Evolutionary conservation across 495 filamentous ascomycete genomes (phyloP).

Genomic region (Stereocaulon alpinum): DNA sequence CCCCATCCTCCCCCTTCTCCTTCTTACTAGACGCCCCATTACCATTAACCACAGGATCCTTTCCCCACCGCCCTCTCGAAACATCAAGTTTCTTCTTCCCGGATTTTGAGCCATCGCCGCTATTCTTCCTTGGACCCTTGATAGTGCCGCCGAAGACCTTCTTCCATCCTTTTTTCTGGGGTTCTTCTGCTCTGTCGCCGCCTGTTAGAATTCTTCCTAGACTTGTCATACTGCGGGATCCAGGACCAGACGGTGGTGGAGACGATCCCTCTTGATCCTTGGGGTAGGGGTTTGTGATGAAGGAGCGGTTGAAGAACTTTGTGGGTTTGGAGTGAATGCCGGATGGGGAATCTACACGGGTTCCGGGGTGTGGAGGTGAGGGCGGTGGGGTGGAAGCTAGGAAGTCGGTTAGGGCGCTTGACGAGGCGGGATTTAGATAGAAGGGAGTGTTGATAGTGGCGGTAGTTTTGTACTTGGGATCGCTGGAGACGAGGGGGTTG

Average conservation of each 20-base stretch:
- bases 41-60: neutral
- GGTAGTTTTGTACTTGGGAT: slow-evolving; percentile 14
- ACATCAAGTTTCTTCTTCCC: slow-evolving; percentile 13
- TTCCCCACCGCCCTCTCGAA: slow-evolving; percentile 8
- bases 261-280: neutral
- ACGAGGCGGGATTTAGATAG: slow-evolving; percentile 23
- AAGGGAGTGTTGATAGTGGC: slow-evolving; percentile 21
- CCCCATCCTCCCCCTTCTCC: slow-evolving; percentile 7
- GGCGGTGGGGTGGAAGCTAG: slow-evolving; percentile 21
- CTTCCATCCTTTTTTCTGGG: slow-evolving; percentile 19
- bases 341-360: slow-evolving; percentile 10
- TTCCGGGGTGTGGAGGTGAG: slow-evolving; percentile 16
- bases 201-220: slow-evolving; percentile 2
- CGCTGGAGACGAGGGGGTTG: slow-evolving; percentile 1
- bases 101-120: slow-evolving; percentile 6
- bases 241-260: slow-evolving; percentile 12
- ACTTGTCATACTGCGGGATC: slow-evolving; percentile 6
- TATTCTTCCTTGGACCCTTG: neutral
- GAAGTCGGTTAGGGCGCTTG: slow-evolving; percentile 22
- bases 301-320: slow-evolving; percentile 7
- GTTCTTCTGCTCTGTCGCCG: neutral
- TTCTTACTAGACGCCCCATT: neutral
- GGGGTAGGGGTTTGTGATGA: neutral
- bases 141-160: slow-evolving; percentile 18
- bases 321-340: neutral